Percentiles rank a stretch among this genome's conserved stretches.
Evolutionary conservation across 1,284 basidiomycete species (phyloP).

Genomic region (Tylopilus microsporus): DNA sequence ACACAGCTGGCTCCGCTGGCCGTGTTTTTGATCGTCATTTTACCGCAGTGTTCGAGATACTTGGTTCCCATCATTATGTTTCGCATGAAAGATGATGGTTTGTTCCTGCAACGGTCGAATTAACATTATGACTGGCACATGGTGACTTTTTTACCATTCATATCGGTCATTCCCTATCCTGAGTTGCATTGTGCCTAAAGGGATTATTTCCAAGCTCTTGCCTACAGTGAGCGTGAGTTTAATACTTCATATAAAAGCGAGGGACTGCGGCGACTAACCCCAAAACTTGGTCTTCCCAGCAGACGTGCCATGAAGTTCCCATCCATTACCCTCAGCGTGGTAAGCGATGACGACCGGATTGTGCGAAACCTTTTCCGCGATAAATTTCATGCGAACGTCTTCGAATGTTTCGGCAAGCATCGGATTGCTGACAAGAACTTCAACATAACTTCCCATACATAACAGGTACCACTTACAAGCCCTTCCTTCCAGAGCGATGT

Average conservation of each 20-base stretch:
- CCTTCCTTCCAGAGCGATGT: slow-evolving; percentile 76
- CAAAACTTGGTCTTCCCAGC: slow-evolving; percentile 85
- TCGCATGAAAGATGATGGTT: slow-evolving; percentile 83
- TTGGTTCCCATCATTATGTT: slow-evolving; percentile 88
- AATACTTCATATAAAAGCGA: slow-evolving; percentile 15
- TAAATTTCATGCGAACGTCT: slow-evolving; percentile 71
- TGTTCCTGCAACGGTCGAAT: slow-evolving; percentile 50
- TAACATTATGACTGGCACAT: neutral
- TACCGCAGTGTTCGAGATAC: slow-evolving; percentile 79
- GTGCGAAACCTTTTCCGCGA: slow-evolving; percentile 86
- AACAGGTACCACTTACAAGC: slow-evolving; percentile 58
- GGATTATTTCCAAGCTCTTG: slow-evolving; percentile 80
- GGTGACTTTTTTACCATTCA: slow-evolving; percentile 50
- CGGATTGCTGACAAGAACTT: slow-evolving; percentile 58
- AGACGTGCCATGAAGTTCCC: slow-evolving; percentile 69
- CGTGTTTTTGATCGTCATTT: slow-evolving; percentile 67
- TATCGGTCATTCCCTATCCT: slow-evolving; percentile 62
- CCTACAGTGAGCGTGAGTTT: slow-evolving; percentile 41
- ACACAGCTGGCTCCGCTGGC: slow-evolving; percentile 54
- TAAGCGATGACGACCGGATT: slow-evolving; percentile 81
- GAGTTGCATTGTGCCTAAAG: slow-evolving; percentile 63
- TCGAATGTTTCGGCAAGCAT: slow-evolving; percentile 89
- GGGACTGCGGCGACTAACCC: slow-evolving; percentile 48
- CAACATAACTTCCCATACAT: slow-evolving; percentile 2
- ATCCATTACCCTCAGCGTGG: slow-evolving; percentile 73